These are phyloP conservation scores for Tricholoma matsutake DNA, from an alignment of 768 basidiomycete species.

Conservation along the genomic window DNA sequence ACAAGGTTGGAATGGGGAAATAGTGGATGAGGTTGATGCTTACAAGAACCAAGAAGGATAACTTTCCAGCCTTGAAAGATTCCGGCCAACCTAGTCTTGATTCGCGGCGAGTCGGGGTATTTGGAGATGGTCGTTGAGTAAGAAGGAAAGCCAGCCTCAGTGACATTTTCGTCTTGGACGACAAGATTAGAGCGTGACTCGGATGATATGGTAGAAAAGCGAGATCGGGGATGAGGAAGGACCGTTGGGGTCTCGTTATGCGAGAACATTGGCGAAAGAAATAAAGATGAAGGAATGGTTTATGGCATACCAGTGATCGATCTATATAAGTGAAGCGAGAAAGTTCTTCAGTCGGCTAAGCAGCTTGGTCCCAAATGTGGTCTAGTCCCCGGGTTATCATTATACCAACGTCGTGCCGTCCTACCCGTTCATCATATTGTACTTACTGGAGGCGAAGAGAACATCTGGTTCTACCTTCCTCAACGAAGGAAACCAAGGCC, in stretches of 20 bases:
- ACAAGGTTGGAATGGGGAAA: not conserved
- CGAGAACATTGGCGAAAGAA: not conserved
- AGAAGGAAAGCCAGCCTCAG: slow-evolving; percentile 8
- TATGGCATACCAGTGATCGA: not conserved
- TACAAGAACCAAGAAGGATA: slow-evolving; percentile 58
- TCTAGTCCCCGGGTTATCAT: no score
- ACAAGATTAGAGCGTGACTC: not conserved
- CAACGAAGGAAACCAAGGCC: no score
- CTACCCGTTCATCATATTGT: no score
- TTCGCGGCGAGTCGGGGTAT: not conserved
- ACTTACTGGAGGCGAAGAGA: no score
- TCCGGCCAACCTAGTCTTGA: not conserved
- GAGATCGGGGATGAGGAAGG: not conserved
- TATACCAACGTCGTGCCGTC: no score
- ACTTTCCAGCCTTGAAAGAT: slow-evolving; percentile 46
- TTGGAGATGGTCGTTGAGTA: slow-evolving; percentile 10
- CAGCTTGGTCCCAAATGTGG: no score
- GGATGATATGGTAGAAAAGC: not conserved
- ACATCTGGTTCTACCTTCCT: no score
- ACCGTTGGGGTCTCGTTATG: not conserved
- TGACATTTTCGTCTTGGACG: slow-evolving; percentile 5
- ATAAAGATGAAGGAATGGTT: not conserved
- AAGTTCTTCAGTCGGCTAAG: no score
- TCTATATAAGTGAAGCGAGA: no score
- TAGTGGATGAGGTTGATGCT: slow-evolving; percentile 16